Base-by-base conservation (phyloP, 192 early-diverging fungal species). In the Lobosporangium transversale region DNA sequence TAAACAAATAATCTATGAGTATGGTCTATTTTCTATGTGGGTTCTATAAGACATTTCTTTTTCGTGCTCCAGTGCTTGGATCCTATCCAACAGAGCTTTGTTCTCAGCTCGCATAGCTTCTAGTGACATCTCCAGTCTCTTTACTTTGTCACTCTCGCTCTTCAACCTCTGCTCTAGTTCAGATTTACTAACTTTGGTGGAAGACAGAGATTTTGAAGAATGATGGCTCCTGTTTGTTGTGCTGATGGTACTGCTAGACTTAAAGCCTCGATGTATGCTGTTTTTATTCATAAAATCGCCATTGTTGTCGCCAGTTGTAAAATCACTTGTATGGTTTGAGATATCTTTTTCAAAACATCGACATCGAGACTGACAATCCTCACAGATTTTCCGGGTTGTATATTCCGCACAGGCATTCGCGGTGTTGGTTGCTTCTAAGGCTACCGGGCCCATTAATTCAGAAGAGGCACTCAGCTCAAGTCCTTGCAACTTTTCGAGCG, bases 81-180 rank as follows among this genome's bases (percentile, higher is more conserved):
- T 76, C 48, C 65, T 59, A 21, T 76, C 73, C 31, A 76, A 40
- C 20, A 76, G 30, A 1, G 73, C 73, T 47, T 42, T 66, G 17
- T 67, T 66, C 47, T 76, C 73, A n/a, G 73, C 73, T 12, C 73
- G 31, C 52, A 76, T 66, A 0, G 73, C 65, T 32, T 48, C 40
- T 59, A 76, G 40, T 9, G 73, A 76, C 53, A 62, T 66, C 36
- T 76, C 73, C 14, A 76, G 27, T 6, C 73, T 57, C 50, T 76
- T 60, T 3, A 67, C 59, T 32, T 62, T 62, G 5, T 62, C 59
- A 5, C 44, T 43, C 40, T 66, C 58, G 15, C 67, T 58, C n/a
- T 27, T 35, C 33, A 67, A 35, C 30, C 37, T 24, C 7, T 62
- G 54, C 29, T 74, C 70, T 32, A 63, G 33, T 2, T 76, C 53